Evolutionary conservation across 1,139 yeast species (phyloP).

Genomic region (Candida albicans): DNA sequence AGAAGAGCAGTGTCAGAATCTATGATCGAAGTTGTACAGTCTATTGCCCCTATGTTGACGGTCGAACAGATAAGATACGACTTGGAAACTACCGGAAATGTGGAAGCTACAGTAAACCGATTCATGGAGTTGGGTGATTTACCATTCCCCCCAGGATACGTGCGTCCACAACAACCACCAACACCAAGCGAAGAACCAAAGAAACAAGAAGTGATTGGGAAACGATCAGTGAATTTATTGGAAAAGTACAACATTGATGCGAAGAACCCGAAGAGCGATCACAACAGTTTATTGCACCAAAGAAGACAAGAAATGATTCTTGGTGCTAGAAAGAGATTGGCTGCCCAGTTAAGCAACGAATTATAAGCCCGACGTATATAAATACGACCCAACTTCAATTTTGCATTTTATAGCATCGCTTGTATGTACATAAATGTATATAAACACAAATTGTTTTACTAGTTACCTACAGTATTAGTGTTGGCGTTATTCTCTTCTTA

Average conservation of each 20-base stretch:
- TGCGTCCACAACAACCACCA: conserved; percentile 19
- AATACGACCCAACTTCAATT: not conserved
- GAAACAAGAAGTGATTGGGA: conserved; percentile 1
- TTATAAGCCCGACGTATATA: not conserved
- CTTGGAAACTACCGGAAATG: conserved; percentile 70
- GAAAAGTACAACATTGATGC: conserved; percentile 37
- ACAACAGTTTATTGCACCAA: conserved; percentile 20
- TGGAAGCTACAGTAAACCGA: conserved; percentile 75
- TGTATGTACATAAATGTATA: conserved; percentile 3
- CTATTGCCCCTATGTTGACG: conserved; percentile 74
- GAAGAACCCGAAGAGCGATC: conserved; percentile 17
- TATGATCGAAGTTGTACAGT: conserved; percentile 85
- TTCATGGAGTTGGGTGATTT: conserved; percentile 63
- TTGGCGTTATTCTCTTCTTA: conserved; percentile 48
- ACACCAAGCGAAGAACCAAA: conserved; percentile 7
- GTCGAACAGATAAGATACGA: conserved; percentile 69
- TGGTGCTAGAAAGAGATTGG: conserved; percentile 44
- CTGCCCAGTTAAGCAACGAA: conserved; percentile 33
- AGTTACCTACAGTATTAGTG: conserved; percentile 24
- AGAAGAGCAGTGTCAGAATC: conserved; percentile 66
- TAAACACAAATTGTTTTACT: not conserved
- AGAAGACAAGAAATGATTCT: conserved; percentile 47
- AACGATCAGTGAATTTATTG: conserved; percentile 30
- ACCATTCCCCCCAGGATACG: conserved; percentile 63
- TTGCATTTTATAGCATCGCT: not conserved